Evolutionary conservation across 805 yeast genomes (phyloP), one percentile per base, ranked within the genome.

Genomic region (Candida oleophila): DNA sequence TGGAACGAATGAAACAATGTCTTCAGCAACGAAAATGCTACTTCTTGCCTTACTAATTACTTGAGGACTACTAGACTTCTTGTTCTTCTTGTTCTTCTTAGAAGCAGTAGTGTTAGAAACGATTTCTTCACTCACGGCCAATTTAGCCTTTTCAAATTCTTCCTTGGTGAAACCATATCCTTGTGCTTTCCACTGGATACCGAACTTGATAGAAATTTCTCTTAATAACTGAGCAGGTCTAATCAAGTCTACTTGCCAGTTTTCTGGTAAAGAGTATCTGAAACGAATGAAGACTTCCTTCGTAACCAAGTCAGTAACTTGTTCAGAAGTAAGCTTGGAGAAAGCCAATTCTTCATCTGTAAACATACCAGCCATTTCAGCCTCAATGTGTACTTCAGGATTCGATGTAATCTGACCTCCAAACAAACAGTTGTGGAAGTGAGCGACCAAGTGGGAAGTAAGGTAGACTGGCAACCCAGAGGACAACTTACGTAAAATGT

Each of bases 121-220:
- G 14, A 16, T 47, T 22, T 50, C 57, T 9, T 18, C 21, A 36
- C 14, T 11, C 8, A 19, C 14, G 14, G 22, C 39, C 4, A 16
- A 7, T 12, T 44, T 21, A 3, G 56, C 46, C 43, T 61, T 64
- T 25, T 65, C 70, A 38, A 73, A 63, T 16, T 57, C 64, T 39
- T 73, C 81, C 39, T 61, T 60, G 30, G 80, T 73, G 62, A 81
- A 80, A 11, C 62, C 68, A 59, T 80, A 83, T 9, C 68, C 60
- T 50, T 68, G 76, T 9, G 78, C 72, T 49, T 73, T 68, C 87
- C 96, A 85, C 71, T 94, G 99, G 44, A 92, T 80, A 67, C 98
- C 98, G 55, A 83, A 80, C 66, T 87, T 86, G 45, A 72, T 57
- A 9, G 96, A 82, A 52, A 90, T 74, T 54, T 84, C 87, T 68